Conservation (phyloP, 257 asterid species). For the Datura wrightii region DNA sequence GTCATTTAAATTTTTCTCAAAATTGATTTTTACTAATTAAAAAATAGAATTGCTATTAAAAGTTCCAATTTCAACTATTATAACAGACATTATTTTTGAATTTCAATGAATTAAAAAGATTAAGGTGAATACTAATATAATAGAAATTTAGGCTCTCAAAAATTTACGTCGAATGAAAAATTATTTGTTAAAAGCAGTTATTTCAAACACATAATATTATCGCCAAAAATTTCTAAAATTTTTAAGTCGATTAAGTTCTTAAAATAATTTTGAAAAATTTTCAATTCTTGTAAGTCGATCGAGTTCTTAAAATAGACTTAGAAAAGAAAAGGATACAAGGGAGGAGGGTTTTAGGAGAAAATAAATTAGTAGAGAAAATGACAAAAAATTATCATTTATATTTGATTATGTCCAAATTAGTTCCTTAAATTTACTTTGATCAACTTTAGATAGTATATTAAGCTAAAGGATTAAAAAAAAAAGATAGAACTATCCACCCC, state of each 20-base stretch:
- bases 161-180: background rate
- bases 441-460: too few relatives aligned
- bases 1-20: background rate
- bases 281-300: background rate
- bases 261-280: background rate
- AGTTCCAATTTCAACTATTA: background rate
- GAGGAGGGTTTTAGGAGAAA: background rate
- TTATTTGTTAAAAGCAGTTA: background rate
- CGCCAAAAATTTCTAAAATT: background rate
- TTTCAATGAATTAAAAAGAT: background rate
- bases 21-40: background rate
- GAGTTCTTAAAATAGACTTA: background rate
- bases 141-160: background rate
- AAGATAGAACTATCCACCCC: too few relatives aligned
- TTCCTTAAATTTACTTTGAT: background rate
- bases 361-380: background rate
- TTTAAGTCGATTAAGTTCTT: background rate
- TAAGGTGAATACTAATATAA: background rate
- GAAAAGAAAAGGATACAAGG: background rate
- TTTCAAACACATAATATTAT: background rate
- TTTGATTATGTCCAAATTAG: background rate
- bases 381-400: background rate
- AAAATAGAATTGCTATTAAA: background rate
- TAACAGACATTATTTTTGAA: too few relatives aligned
- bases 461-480: too few relatives aligned